phyloP scores from a whole-genome alignment of 139 green algal species.

The Volvox africanus region DNA sequence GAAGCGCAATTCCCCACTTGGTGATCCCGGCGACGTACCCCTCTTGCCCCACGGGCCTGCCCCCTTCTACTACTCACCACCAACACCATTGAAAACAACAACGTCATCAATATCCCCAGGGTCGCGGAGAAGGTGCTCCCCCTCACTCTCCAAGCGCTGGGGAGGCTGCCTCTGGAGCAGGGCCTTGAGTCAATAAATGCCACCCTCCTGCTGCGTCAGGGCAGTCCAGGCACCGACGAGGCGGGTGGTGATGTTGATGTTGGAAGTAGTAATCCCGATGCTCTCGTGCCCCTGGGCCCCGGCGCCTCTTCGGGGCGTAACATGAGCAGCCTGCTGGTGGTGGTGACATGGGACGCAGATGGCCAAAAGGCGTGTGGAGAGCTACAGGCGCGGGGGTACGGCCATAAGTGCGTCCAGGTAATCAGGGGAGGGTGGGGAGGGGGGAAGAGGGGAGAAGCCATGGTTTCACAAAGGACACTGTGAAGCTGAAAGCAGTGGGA shows the following conservation, averaged over 20 bases:
- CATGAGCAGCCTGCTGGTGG: slow-evolving; percentile 7
- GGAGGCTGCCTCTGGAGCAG: not conserved
- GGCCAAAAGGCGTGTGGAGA: not conserved
- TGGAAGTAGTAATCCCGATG: not conserved
- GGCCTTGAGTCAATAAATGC: not conserved
- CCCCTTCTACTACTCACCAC: too few relatives aligned
- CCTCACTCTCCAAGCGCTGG: not conserved
- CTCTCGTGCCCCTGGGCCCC: not conserved
- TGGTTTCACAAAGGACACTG: not conserved
- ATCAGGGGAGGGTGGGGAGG: not conserved
- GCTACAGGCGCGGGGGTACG: not conserved
- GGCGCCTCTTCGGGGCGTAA: not conserved
- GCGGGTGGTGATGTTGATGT: not conserved
- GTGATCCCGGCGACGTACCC: too few relatives aligned
- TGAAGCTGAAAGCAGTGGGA: not conserved
- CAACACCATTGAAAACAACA: too few relatives aligned
- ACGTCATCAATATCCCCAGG: not conserved
- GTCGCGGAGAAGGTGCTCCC: slow-evolving; percentile 5
- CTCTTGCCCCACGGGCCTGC: too few relatives aligned
- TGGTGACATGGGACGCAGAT: slow-evolving; percentile 10
- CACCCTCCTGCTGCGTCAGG: not conserved
- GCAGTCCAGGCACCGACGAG: too few relatives aligned
- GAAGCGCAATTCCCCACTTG: too few relatives aligned
- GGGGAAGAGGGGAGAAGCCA: not conserved
- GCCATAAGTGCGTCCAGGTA: slow-evolving; percentile 24